Evolutionary conservation across 2,329 filamentous ascomycete genomes (phyloP).

Genomic region (Alternaria ethzedia): DNA sequence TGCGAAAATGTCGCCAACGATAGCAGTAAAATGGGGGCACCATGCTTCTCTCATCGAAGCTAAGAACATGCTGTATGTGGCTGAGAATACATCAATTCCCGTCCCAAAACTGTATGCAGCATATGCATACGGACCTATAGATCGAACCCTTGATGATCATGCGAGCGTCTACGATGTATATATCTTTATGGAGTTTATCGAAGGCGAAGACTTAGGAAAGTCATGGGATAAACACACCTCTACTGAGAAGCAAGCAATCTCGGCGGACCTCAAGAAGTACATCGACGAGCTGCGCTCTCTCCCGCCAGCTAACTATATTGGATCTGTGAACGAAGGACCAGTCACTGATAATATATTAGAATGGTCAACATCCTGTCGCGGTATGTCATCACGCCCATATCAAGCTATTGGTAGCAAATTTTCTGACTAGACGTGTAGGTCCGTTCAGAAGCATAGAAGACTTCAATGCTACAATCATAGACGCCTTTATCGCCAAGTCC

Average conservation of each 20-base stretch:
- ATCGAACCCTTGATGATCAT: conserved; percentile 15
- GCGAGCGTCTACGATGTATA: conserved; percentile 23
- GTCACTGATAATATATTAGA: conserved; percentile 31
- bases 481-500: conserved; percentile 20
- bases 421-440: conserved; percentile 19
- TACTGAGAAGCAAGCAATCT: conserved; percentile 24
- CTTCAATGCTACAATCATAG: conserved; percentile 21
- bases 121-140: conserved; percentile 23
- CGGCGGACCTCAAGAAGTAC: conserved; percentile 19
- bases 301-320: conserved; percentile 20
- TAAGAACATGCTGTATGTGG: conserved; percentile 21
- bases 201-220: conserved; percentile 19
- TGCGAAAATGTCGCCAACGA: conserved; percentile 16
- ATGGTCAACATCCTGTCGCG: conserved; percentile 23
- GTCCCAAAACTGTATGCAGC: conserved; percentile 23
- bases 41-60: conserved; percentile 29
- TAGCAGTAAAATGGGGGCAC: conserved; percentile 22
- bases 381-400: conserved; percentile 8
- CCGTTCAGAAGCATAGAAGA: conserved; percentile 21
- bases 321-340: conserved; percentile 23
- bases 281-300: conserved; percentile 25
- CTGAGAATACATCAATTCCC: conserved; percentile 25
- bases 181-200: conserved; percentile 27
- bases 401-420: not conserved
- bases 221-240: conserved; percentile 17